phyloP scores from a whole-genome alignment of 2,329 filamentous ascomycete genomes.

The Arthroderma sp. region DNA sequence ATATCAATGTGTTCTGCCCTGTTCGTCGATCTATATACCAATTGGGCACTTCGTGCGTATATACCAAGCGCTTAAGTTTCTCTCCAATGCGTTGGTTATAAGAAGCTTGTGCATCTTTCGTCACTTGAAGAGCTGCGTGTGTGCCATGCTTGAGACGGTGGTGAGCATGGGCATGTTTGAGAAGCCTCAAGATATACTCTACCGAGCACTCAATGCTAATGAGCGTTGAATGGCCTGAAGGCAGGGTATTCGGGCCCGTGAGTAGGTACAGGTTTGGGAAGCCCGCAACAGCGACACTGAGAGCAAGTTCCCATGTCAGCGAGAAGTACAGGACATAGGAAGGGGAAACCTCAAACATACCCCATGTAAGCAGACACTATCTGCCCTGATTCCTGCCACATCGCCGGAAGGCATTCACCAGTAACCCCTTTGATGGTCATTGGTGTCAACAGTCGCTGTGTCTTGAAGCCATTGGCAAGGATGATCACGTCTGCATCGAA shows the following conservation, averaged over 20 bases:
- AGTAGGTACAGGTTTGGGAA: conserved; percentile 4
- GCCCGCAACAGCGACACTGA: not conserved
- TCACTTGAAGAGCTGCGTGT: not conserved
- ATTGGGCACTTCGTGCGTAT: not conserved
- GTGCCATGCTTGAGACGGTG: not conserved
- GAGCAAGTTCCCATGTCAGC: not conserved
- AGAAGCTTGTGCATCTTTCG: not conserved
- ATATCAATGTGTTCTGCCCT: not conserved
- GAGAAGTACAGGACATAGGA: not conserved
- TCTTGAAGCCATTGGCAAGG: conserved; percentile 22
- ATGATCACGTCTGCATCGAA: conserved; percentile 18
- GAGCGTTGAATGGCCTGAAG: conserved; percentile 2
- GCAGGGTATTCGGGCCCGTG: conserved; percentile 2
- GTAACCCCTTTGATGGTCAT: conserved; percentile 17
- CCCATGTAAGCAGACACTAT: conserved; percentile 1
- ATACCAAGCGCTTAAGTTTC: not conserved
- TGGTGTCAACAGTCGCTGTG: conserved; percentile 19
- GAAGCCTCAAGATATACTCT: not conserved
- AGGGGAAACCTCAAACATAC: not conserved
- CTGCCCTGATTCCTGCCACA: conserved; percentile 1
- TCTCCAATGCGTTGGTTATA: not conserved
- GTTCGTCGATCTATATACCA: not conserved
- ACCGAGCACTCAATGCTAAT: conserved; percentile 1
- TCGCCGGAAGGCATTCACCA: conserved; percentile 7
- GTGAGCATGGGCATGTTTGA: not conserved